Base-by-base conservation (phyloP, 2,329 filamentous ascomycete species). In the Epichloe gansuensis region DNA sequence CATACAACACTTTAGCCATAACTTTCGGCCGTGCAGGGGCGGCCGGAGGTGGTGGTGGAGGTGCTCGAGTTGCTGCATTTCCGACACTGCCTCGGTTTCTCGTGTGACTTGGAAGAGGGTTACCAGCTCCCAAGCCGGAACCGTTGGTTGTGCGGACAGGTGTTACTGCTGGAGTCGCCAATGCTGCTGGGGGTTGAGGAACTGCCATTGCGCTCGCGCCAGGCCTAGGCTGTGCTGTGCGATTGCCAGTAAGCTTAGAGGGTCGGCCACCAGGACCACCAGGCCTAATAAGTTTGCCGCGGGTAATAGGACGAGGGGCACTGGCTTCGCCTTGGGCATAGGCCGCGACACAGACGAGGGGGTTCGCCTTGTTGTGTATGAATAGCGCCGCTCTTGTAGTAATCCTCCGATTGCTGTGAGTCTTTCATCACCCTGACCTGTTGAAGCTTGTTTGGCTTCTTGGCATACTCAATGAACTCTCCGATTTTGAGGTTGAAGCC, bases 361-460 rank as follows among this genome's bases (percentile, higher is more conserved):
- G 89, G 79, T 69, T 97, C 88, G 58, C 93, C 93, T 44, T 78
- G 81, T 45, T 83, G 84, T 0, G 91, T 95, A 66, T 96, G 93
- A 51, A 98, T 83, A 15, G 85, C 85, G 55, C 88, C 84, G 66
- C 90, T 96, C 79, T 98, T 98, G 76, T 98, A 98, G 57, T 83
- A 80, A 68, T 98, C 93, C 47, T 83, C 83, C 3, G 77, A 72
- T 50, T 85, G 78, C 50, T 83, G 80, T 0, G 91, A 83, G 65
- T 98, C 93, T 70, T 95, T 95, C 55, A 95, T 65, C 8, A 88
- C 88, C 73, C 97, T 97, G 64, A 98, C 86, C 5, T 82, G 71
- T 51, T 91, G 86, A 67, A 88, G 79, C 73, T 98, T 98, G 52
- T 88, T 88, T 1, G 93, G 93, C 71, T 98, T 98, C 78, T 97